phyloP scores from a whole-genome alignment of 2,329 filamentous ascomycete genomes.

The Furcasterigmium furcatum region DNA sequence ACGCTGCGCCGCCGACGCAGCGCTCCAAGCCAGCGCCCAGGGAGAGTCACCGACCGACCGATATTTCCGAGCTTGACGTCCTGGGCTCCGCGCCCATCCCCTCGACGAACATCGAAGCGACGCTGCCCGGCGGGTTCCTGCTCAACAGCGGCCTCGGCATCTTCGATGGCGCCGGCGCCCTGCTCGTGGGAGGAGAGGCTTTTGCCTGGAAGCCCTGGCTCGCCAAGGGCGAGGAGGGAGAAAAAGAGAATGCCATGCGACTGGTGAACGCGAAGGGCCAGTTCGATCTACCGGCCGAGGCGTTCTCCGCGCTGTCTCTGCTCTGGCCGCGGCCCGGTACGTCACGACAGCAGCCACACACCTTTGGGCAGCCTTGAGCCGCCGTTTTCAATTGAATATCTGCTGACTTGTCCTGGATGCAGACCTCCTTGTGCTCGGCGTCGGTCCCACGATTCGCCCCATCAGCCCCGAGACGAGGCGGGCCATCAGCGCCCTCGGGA shows the following conservation, averaged over 20 bases:
- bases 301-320: conserved; percentile 72
- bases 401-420: conserved; percentile 5
- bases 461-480: conserved; percentile 71
- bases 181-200: conserved; percentile 83
- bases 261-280: conserved; percentile 76
- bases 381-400: neutral
- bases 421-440: conserved; percentile 89
- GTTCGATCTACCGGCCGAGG: conserved; percentile 69
- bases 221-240: conserved; percentile 28
- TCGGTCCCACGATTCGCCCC: conserved; percentile 72
- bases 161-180: conserved; percentile 63
- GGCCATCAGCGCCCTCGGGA: conserved; percentile 72
- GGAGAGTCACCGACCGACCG: conserved; percentile 32
- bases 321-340: conserved; percentile 87
- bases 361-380: neutral
- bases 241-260: conserved; percentile 16
- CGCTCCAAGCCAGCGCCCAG: conserved; percentile 8
- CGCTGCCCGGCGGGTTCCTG: conserved; percentile 78
- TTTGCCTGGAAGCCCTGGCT: conserved; percentile 88
- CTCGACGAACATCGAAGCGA: conserved; percentile 80
- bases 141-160: conserved; percentile 78
- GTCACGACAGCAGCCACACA: too few species aligned
- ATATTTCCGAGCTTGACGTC: conserved; percentile 76
- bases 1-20: conserved; percentile 10
- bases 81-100: conserved; percentile 72